Evolutionary conservation across 306 rosid genomes (phyloP).

Genomic region (Ceratonia siliqua): DNA sequence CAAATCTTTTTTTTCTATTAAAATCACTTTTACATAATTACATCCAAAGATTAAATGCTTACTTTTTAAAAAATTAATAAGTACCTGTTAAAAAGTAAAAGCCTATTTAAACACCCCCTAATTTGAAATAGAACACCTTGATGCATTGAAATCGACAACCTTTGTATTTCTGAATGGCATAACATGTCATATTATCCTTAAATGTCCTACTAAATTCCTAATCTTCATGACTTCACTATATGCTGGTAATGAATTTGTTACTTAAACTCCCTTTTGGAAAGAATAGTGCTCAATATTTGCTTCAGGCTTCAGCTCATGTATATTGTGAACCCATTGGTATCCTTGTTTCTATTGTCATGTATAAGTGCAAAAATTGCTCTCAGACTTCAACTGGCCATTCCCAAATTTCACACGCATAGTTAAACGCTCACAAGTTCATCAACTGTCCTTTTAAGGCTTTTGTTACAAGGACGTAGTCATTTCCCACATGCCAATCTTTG

Average conservation of each 20-base stretch:
- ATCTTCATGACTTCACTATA: too few relatives aligned
- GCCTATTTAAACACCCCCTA: too few relatives aligned
- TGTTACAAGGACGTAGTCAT: not conserved
- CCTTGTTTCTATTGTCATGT: not conserved
- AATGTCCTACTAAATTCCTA: too few relatives aligned
- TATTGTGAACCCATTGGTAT: not conserved
- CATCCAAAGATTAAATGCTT: too few relatives aligned
- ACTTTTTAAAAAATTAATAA: too few relatives aligned
- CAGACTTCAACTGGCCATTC: not conserved
- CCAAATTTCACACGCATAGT: not conserved
- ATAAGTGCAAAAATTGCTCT: not conserved
- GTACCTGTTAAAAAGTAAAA: too few relatives aligned
- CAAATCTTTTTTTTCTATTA: too few relatives aligned
- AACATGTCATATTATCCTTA: too few relatives aligned
- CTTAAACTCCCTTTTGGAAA: not conserved
- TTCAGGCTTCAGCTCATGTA: conserved; percentile 11
- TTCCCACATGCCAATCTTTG: not conserved
- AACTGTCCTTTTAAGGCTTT: not conserved
- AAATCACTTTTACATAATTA: too few relatives aligned
- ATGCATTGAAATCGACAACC: not conserved
- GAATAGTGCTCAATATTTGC: not conserved
- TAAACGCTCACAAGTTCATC: not conserved
- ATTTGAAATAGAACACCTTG: not conserved
- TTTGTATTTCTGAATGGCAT: not conserved
- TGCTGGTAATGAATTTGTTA: not conserved